phyloP scores from a whole-genome alignment of 1,284 basidiomycete species.

The Cutaneotrichosporon dermatis region DNA sequence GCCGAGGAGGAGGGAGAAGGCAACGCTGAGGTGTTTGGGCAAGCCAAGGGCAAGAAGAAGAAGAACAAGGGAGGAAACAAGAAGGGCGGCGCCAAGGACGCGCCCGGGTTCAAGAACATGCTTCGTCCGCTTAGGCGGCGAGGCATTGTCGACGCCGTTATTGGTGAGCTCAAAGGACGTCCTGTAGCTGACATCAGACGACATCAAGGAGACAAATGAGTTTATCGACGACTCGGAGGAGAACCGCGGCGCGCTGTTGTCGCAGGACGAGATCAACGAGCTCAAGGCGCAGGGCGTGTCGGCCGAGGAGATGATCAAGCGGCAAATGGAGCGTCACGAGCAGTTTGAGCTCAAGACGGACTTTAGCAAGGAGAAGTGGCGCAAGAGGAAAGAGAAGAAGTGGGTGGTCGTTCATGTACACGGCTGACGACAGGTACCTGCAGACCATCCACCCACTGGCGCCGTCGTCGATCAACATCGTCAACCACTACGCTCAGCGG shows the following conservation, averaged over 20 bases:
- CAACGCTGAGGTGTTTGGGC: slow-evolving; percentile 22
- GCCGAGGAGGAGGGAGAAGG: slow-evolving; percentile 6
- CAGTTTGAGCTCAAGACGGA: slow-evolving; percentile 89
- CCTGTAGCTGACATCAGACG: slow-evolving; percentile 27
- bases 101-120: slow-evolving; percentile 39
- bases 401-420: slow-evolving; percentile 45
- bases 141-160: slow-evolving; percentile 37
- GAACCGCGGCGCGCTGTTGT: slow-evolving; percentile 60
- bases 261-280: slow-evolving; percentile 71
- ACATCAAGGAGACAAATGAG: slow-evolving; percentile 46
- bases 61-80: slow-evolving; percentile 32
- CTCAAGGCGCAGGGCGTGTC: slow-evolving; percentile 51
- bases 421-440: slow-evolving; percentile 61
- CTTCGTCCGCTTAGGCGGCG: slow-evolving; percentile 34
- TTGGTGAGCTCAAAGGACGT: slow-evolving; percentile 27
- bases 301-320: slow-evolving; percentile 80
- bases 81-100: slow-evolving; percentile 10
- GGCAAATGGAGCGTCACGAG: slow-evolving; percentile 84
- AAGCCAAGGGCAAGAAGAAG: slow-evolving; percentile 31
- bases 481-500: slow-evolving; percentile 69
- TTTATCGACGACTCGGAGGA: slow-evolving; percentile 58
- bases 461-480: slow-evolving; percentile 81
- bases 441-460: slow-evolving; percentile 84
- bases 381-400: slow-evolving; percentile 92
- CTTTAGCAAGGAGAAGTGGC: slow-evolving; percentile 95